phyloP scores from a whole-genome alignment of 441 rosid species.

The Kokia cookei region DNA sequence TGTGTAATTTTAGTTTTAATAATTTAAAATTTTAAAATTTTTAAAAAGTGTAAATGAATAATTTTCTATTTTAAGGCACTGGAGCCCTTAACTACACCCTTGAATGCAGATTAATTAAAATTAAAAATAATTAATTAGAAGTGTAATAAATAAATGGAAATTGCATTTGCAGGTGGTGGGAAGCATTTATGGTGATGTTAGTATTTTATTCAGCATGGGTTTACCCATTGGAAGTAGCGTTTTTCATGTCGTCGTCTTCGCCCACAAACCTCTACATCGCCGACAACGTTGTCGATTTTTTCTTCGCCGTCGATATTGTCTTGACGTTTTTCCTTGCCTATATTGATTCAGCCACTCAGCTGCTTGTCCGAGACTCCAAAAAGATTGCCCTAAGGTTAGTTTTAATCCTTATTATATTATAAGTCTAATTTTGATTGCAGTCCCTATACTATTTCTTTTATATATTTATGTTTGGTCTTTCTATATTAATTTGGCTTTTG shows the following conservation, averaged over 20 bases:
- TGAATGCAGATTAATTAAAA: no score
- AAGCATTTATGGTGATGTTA: constrained; percentile 54
- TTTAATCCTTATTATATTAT: not conserved
- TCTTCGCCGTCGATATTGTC: constrained; percentile 58
- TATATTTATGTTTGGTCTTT: not conserved
- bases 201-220: constrained; percentile 66
- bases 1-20: no score
- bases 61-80: no score
- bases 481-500: no score
- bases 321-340: constrained; percentile 55
- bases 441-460: not conserved
- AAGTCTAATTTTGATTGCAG: not conserved
- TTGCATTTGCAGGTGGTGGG: constrained; percentile 45
- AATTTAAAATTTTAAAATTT: no score
- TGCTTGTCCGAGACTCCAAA: constrained; percentile 43
- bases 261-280: constrained; percentile 30
- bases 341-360: constrained; percentile 47
- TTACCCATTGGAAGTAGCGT: constrained; percentile 56
- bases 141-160: not conserved
- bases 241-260: constrained; percentile 33
- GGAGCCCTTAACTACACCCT: no score
- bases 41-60: no score
- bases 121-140: no score
- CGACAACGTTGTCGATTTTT: constrained; percentile 55
- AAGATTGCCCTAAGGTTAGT: constrained; percentile 59